These are phyloP conservation scores for Sanghuangporus sanghuang DNA, from an alignment of 1,284 basidiomycete species.

Conservation along the genomic window DNA sequence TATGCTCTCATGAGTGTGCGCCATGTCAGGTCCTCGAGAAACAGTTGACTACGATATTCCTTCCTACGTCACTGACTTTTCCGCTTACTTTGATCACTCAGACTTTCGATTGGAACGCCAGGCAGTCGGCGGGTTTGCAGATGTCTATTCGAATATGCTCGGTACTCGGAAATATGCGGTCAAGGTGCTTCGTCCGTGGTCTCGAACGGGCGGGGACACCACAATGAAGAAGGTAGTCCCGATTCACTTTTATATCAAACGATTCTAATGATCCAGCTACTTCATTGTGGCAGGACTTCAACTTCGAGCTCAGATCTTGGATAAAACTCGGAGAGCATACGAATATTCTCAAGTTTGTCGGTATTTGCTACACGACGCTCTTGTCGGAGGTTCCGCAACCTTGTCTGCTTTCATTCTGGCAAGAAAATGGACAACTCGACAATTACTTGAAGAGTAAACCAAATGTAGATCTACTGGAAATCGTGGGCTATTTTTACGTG, in stretches of 20 bases:
- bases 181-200: neutral
- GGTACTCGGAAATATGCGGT: conserved; percentile 1
- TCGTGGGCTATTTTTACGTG: neutral
- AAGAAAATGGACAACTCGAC: conserved; percentile 4
- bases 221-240: neutral
- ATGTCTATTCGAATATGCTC: neutral
- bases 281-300: neutral
- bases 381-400: neutral
- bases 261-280: neutral
- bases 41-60: conserved; percentile 3
- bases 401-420: conserved; percentile 10
- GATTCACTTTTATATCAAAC: neutral
- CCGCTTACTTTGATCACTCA: neutral
- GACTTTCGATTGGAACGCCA: neutral
- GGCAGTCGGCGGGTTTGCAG: neutral
- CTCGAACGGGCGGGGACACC: neutral
- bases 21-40: neutral
- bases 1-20: neutral
- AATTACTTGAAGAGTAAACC: conserved; percentile 3
- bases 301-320: conserved; percentile 5
- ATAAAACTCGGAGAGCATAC: neutral
- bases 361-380: conserved; percentile 2
- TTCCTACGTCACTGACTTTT: conserved; percentile 1
- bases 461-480: conserved; percentile 1
- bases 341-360: conserved; percentile 6